Evolutionary conservation across 2,329 filamentous ascomycete genomes (phyloP), one percentile per base, ranked within the genome.

Genomic region (Beauveria caledonica): DNA sequence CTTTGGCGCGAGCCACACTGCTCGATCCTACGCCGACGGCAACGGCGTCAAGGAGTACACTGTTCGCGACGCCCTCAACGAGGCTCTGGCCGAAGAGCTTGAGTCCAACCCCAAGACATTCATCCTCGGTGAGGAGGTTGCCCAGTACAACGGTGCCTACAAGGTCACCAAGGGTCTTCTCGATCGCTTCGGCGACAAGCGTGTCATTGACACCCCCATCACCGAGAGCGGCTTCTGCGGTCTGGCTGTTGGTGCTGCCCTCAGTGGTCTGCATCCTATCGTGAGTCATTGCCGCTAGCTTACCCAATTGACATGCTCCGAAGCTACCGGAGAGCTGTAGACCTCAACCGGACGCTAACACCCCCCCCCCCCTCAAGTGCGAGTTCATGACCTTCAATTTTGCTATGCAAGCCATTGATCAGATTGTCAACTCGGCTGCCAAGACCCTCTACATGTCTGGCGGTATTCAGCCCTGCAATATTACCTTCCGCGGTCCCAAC

Each of bases 321-420:
- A 23, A 27, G 49, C 49, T 48, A 40, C 19, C 55, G 19, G 6
- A 27, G 33, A 58, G 46, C 36, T 49, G 11, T n/a, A 17, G 5
- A 50, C 10, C 17, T 46, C 17, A 10, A 27, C 11, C 33, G 15
- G 11, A 13, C 33, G 56, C 61, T 60, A 55, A 63, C 49, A 42
- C 52, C 21, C 29, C 21, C 25, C 36, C 33, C 25, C 21, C 52
- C 36, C 19, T 63, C 9, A 66, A 94, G 90, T 94, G 89, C 85
- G 94, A 99, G 81, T 99, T 99, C 84, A 99, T 99, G 94, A 99
- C 94, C 72, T 97, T 96, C 86, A 99, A 99, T 86, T 97, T 97
- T 75, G 93, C 94, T 77, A 99, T 99, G 94, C 94, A 99, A 81
- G 91, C 94, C 74, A 99, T 99, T 77, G 94, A 99, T 76, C 94